Base-by-base conservation (phyloP, 2,329 filamentous ascomycete genomes). In the Cordyceps pruinosa region DNA sequence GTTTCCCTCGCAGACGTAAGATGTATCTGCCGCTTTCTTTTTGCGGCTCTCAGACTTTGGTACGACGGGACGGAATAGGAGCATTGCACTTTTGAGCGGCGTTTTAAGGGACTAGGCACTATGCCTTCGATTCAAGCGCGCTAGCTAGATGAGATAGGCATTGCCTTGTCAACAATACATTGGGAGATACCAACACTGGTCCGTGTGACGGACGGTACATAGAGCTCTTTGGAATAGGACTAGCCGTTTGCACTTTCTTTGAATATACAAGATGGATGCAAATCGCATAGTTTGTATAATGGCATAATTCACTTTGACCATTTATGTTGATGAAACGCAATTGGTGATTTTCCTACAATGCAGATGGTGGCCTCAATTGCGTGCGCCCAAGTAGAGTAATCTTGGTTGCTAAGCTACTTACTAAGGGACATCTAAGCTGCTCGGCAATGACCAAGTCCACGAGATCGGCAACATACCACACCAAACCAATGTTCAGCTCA, bases 71-170 rank as follows among this genome's bases (percentile, higher is more conserved):
- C 54, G 46, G 35, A 25, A 48, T 21, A 42, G 45, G 26, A 49
- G 25, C 25, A 48, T 56, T 49, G 54, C 45, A 49, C 42, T 37
- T 56, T 49, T 49, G 21, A 35, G 37, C 54, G 54, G 54, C 54
- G 54, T 56, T 56, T 56, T 19, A 35, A 8, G 37, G 44, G n/a
- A 44, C 8, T 30, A 48, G 44, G 25, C 25, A 32, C 12, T 5
- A 19, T 23, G 15, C 25, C 19, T 8, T 32, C n/a, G 41, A 28
- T 28, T 37, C 21, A 19, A 17, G 34, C 44, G 8, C 32, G 6
- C 35, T 10, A 12, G n/a, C 9, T 6, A n/a, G n/a, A 17, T n/a
- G 30, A n/a, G 21, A 54, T 48, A 13, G 52, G 8, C n/a, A 23
- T 9, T 32, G 44, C 44, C 34, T 48, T 10, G 34, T 39, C 41